Percentiles rank a stretch among this genome's conserved stretches.
Conservation (phyloP, 257 asterid genomes). For the Leptodermis oblonga region DNA sequence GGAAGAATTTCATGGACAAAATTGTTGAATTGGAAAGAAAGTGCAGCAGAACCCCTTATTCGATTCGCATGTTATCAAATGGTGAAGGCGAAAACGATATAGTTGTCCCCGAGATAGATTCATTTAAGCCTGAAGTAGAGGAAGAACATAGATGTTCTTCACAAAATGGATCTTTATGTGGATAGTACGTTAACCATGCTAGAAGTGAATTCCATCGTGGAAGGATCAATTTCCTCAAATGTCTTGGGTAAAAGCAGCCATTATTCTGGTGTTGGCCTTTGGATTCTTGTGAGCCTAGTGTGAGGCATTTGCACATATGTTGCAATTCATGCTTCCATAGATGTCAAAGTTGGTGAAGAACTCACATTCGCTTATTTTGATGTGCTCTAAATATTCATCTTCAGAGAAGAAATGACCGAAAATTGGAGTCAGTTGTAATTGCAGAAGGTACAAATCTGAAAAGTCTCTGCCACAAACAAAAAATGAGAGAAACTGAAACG, state of each 20-base stretch:
- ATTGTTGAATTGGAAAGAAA: slow-evolving; percentile 40
- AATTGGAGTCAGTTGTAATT: slow-evolving; percentile 72
- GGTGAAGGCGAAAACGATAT: slow-evolving; percentile 47
- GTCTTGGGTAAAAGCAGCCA: slow-evolving; percentile 55
- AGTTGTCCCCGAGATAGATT: slow-evolving; percentile 43
- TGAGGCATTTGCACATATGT: slow-evolving; percentile 65
- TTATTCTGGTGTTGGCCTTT: slow-evolving; percentile 69
- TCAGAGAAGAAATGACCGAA: slow-evolving; percentile 45
- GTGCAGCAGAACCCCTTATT: slow-evolving; percentile 24
- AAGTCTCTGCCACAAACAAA: slow-evolving; percentile 36
- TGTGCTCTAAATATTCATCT: slow-evolving; percentile 37
- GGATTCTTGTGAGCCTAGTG: slow-evolving; percentile 93
- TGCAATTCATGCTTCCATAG: slow-evolving; percentile 62
- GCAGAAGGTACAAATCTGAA: slow-evolving; percentile 63
- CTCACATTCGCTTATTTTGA: slow-evolving; percentile 68
- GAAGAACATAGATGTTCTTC: slow-evolving; percentile 12
- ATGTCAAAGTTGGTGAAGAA: slow-evolving; percentile 79
- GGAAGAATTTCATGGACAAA: slow-evolving; percentile 73
- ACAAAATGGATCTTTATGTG: slow-evolving; percentile 35
- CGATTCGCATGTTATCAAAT: slow-evolving; percentile 46
- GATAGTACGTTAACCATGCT: slow-evolving; percentile 42
- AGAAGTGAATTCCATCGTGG: slow-evolving; percentile 70
- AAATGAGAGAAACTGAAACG: slow-evolving; percentile 54
- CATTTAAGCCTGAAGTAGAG: slow-evolving; percentile 45
- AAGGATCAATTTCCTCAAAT: slow-evolving; percentile 55